phyloP scores from a whole-genome alignment of 805 yeast genomes.

The Lipomyces starkeyi region DNA sequence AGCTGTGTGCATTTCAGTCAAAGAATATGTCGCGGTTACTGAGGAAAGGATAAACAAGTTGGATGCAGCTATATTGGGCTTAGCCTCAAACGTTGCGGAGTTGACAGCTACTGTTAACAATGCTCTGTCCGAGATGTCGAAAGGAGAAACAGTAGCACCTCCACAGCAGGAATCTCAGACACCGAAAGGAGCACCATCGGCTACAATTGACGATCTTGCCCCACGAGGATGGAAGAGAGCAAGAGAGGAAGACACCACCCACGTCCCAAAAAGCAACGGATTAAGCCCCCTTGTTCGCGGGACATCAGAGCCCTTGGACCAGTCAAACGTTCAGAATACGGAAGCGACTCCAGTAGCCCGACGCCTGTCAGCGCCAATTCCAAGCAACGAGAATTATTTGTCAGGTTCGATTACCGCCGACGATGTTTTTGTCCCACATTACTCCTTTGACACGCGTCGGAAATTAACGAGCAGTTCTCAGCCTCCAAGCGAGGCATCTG shows the following conservation, averaged over 20 bases:
- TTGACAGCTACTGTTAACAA: neutral
- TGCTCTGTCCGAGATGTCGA: neutral
- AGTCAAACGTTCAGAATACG: neutral
- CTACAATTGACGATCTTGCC: neutral
- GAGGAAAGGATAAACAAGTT: neutral
- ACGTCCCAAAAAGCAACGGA: neutral
- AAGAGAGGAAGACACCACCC: neutral
- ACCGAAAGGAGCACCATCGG: neutral
- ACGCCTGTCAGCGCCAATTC: neutral
- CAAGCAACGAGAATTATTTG: neutral
- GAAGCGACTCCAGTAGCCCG: neutral
- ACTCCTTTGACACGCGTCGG: neutral
- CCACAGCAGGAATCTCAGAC: neutral
- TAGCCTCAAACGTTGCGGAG: neutral
- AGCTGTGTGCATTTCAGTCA: conserved; percentile 2
- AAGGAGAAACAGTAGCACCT: neutral
- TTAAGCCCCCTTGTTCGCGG: neutral
- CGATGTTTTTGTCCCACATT: neutral
- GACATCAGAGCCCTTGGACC: neutral
- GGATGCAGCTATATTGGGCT: neutral
- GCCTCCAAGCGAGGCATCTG: neutral
- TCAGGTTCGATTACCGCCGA: neutral
- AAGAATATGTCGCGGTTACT: neutral
- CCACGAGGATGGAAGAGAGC: neutral
- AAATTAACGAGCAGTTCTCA: neutral